phyloP scores from a whole-genome alignment of 1,284 basidiomycete genomes.

The Microbotryum intermedium region DNA sequence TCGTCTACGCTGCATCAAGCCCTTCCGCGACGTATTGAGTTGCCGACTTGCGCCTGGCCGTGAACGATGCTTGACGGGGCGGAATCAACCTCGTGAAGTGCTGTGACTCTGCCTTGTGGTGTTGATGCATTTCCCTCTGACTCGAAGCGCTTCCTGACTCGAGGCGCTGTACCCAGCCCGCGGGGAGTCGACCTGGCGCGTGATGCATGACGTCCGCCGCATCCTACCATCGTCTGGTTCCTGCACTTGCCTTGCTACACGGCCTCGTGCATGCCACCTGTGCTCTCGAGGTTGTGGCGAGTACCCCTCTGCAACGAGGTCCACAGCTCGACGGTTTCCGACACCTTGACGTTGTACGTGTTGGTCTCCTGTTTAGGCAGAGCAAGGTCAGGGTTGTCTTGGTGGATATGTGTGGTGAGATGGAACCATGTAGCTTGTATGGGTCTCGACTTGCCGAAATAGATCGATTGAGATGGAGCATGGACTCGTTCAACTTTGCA shows the following conservation, averaged over 20 bases:
- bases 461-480: conserved; percentile 19
- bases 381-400: background rate
- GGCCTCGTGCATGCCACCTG: conserved; percentile 11
- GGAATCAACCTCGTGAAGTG: too few relatives aligned
- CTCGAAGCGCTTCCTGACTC: too few relatives aligned
- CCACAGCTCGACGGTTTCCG: conserved; percentile 27
- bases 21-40: background rate
- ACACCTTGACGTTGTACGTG: conserved; percentile 19
- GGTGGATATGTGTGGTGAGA: background rate
- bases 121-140: too few relatives aligned
- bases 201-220: too few relatives aligned
- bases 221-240: too few relatives aligned
- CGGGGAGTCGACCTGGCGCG: too few relatives aligned
- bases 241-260: background rate
- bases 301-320: conserved; percentile 23
- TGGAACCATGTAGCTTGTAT: background rate
- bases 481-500: conserved; percentile 31
- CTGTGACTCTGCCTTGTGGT: too few relatives aligned
- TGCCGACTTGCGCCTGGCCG: too few relatives aligned
- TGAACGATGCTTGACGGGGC: too few relatives aligned
- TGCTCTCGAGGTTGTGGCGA: conserved; percentile 22
- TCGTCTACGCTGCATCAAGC: background rate
- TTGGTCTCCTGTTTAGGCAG: conserved; percentile 20
- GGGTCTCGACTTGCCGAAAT: conserved; percentile 9
- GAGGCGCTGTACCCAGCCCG: too few relatives aligned